These are phyloP conservation scores for Aspergillus hancockii DNA, from an alignment of 495 filamentous ascomycete genomes.

Conservation along the genomic window DNA sequence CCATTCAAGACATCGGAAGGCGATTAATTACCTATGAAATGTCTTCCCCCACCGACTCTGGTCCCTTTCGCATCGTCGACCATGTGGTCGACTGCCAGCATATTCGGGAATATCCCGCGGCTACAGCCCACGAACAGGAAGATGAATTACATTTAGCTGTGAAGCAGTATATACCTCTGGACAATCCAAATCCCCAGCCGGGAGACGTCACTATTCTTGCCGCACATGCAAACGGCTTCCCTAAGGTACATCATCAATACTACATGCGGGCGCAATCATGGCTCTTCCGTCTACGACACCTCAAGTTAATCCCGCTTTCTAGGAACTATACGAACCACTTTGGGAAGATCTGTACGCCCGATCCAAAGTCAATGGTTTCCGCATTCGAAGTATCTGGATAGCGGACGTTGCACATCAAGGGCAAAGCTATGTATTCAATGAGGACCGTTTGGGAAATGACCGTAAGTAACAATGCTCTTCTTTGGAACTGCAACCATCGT, in stretches of 20 bases:
- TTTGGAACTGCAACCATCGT: conserved; percentile 8
- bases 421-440: conserved; percentile 73
- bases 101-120: conserved; percentile 69
- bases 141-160: conserved; percentile 64
- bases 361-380: conserved; percentile 57
- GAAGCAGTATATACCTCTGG: conserved; percentile 80
- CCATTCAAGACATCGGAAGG: background rate
- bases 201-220: conserved; percentile 84
- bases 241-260: conserved; percentile 58
- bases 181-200: conserved; percentile 60
- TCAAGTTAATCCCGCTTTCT: background rate
- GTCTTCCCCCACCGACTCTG: conserved; percentile 9
- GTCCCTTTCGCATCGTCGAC: conserved; percentile 56
- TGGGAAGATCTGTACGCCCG: conserved; percentile 71
- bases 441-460: conserved; percentile 73
- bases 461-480: conserved; percentile 48
- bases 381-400: conserved; percentile 82
- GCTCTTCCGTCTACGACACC: background rate
- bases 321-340: conserved; percentile 88
- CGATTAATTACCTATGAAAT: background rate
- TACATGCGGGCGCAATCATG: conserved; percentile 3
- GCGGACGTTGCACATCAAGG: conserved; percentile 80
- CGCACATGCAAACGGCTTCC: conserved; percentile 85
- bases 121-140: conserved; percentile 63
- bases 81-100: conserved; percentile 68